Conservation (phyloP, 2,329 filamentous ascomycete genomes). For the Metarhizium guizhouense region DNA sequence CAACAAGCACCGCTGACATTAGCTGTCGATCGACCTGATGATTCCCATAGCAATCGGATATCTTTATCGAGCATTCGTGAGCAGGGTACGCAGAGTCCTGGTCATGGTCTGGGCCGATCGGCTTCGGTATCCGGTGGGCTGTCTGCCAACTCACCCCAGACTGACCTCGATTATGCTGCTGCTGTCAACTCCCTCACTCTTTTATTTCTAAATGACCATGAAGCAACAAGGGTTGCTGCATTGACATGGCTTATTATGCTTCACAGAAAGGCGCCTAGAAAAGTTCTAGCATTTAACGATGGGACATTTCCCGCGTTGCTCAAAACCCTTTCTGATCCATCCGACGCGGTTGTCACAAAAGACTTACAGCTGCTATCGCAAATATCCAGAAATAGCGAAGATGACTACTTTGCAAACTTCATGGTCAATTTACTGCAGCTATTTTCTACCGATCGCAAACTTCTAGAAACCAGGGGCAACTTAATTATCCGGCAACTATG, state of each 20-base stretch:
- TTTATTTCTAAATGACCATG: slow-evolving; percentile 92
- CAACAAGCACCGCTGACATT: slow-evolving; percentile 33
- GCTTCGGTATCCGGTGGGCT: slow-evolving; percentile 33
- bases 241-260: slow-evolving; percentile 97
- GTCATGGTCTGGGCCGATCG: slow-evolving; percentile 39
- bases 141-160: slow-evolving; percentile 36
- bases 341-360: slow-evolving; percentile 90
- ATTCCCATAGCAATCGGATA: slow-evolving; percentile 37
- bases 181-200: slow-evolving; percentile 89
- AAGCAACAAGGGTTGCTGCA: slow-evolving; percentile 87
- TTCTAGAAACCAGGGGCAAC: slow-evolving; percentile 88
- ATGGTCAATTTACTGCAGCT: slow-evolving; percentile 95
- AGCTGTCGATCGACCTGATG: slow-evolving; percentile 35
- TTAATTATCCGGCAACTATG: slow-evolving; percentile 94
- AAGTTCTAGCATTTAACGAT: slow-evolving; percentile 91
- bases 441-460: slow-evolving; percentile 85
- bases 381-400: slow-evolving; percentile 92
- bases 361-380: slow-evolving; percentile 91
- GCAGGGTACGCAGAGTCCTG: slow-evolving; percentile 41
- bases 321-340: slow-evolving; percentile 91
- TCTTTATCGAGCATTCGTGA: slow-evolving; percentile 47
- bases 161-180: slow-evolving; percentile 89
- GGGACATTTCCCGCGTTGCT: slow-evolving; percentile 92
- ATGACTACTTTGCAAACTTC: slow-evolving; percentile 95
- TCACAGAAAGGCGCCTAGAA: slow-evolving; percentile 86